Percentiles rank a stretch among this genome's conserved stretches.
Evolutionary conservation across 805 yeast species (phyloP).

Genomic region (Schizosaccharomyces japonicus): DNA sequence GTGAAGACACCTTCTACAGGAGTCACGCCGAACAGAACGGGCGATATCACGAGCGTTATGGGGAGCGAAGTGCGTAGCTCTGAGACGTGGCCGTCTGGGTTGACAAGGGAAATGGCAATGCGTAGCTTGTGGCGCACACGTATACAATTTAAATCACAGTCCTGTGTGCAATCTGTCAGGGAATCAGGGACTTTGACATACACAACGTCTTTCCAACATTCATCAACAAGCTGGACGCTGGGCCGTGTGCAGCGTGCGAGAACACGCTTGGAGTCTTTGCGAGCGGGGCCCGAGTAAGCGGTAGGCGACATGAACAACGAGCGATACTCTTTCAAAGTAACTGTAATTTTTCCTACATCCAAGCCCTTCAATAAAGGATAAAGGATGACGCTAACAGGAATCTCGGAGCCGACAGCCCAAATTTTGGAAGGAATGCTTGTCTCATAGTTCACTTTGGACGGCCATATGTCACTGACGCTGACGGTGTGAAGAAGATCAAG

Average conservation of each 20-base stretch:
- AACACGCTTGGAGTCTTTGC: conserved; percentile 1
- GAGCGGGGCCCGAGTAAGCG: background rate
- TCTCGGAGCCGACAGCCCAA: conserved; percentile 62
- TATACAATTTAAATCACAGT: conserved; percentile 48
- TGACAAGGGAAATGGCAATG: conserved; percentile 51
- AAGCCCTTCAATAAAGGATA: conserved; percentile 69
- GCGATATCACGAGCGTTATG: conserved; percentile 48
- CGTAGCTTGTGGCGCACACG: conserved; percentile 77
- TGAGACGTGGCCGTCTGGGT: conserved; percentile 81
- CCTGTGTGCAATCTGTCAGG: conserved; percentile 60
- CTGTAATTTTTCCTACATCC: conserved; percentile 45
- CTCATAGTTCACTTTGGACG: conserved; percentile 71
- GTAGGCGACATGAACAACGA: conserved; percentile 16
- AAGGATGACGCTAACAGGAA: conserved; percentile 43
- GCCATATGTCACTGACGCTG: conserved; percentile 90
- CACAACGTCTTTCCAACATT: conserved; percentile 52
- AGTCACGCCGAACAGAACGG: conserved; percentile 53
- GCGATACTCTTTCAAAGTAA: conserved; percentile 44
- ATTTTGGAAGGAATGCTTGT: conserved; percentile 73
- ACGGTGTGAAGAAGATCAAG: conserved; percentile 75
- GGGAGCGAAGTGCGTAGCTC: conserved; percentile 84
- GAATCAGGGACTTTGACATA: conserved; percentile 44
- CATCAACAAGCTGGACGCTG: conserved; percentile 13
- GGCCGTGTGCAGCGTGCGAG: background rate
- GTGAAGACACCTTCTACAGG: conserved; percentile 10